Base-by-base conservation (phyloP, 2,329 filamentous ascomycete genomes). In the Penicillium hordei region DNA sequence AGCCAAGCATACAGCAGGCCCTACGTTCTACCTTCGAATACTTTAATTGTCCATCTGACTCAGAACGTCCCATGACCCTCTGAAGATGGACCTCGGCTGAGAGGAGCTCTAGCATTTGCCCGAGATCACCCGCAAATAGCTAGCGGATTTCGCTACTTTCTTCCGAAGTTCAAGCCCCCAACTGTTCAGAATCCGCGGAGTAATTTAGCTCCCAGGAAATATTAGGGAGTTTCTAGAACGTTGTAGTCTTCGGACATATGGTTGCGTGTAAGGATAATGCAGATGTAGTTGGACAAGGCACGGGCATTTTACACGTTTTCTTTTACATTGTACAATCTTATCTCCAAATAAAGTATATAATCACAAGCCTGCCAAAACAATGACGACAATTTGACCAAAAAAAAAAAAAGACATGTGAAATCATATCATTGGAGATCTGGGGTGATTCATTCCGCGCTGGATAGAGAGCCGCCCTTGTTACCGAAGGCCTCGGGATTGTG, bases 401-500 rank as follows among this genome's bases (percentile, higher is more conserved):
- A n/a, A n/a, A n/a, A 17, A n/a, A 49, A 50, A 21, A 45, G 48
- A 43, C 64, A 67, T 67, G 65, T 67, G 64, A 66, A 67, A 56
- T 59, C 59, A 57, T 57, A 60, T 58, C 60, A 55, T 43, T 52
- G 58, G 46, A 56, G 52, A 61, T 62, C 64, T 57, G 57, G 61
- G 58, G 49, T 59, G 57, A 53, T 50, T 54, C 33, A 33, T 56
- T 46, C 48, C 46, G 42, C 55, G 53, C 52, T 49, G 57, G 23
- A 39, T 21, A 53, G 46, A 44, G 29, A 60, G 60, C 65, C 64
- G 64, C 59, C 64, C 64, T 60, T 62, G 50, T 65, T 62, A 61
- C 65, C 65, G 65, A 67, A 65, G 64, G 65, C 65, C 65, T 67
- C 65, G 65, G 65, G 64, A 67, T 61, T 60, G 61, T 38, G 46